phyloP scores from a whole-genome alignment of 2,329 filamentous ascomycete genomes.

The Teratosphaeria pseudoeucalypti region DNA sequence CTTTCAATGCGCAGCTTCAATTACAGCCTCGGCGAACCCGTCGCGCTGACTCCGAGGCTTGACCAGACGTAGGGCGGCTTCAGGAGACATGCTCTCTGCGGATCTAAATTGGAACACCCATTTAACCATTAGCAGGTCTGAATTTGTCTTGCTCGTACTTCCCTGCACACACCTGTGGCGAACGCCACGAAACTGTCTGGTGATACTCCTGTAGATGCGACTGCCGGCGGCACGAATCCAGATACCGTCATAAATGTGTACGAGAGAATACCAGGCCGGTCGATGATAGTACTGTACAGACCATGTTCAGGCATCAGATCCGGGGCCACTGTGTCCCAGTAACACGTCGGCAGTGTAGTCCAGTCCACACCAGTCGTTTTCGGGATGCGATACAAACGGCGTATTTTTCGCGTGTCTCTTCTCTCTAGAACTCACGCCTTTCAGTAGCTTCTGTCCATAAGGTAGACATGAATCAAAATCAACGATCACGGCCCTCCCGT shows the following conservation, averaged over 20 bases:
- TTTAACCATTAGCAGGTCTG: background rate
- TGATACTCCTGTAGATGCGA: no score
- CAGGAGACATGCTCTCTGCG: background rate
- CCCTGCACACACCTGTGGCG: no score
- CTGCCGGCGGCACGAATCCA: no score
- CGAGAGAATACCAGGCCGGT: background rate
- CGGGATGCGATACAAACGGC: background rate
- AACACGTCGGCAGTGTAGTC: background rate
- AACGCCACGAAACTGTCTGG: no score
- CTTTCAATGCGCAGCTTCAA: background rate
- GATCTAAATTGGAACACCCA: no score
- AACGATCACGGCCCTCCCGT: conserved; percentile 24
- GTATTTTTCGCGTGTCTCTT: background rate
- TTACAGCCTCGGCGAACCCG: background rate
- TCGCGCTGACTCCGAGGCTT: background rate
- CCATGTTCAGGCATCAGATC: background rate
- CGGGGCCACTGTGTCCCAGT: background rate
- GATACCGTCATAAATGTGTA: background rate
- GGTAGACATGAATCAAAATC: conserved; percentile 28
- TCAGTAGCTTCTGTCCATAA: conserved; percentile 17
- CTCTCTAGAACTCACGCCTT: background rate
- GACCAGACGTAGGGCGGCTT: background rate
- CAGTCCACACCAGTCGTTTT: background rate
- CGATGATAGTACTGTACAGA: background rate
- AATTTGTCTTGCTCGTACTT: background rate